phyloP scores from a whole-genome alignment of 2,329 filamentous ascomycete genomes.

The Colletotrichum sp. region DNA sequence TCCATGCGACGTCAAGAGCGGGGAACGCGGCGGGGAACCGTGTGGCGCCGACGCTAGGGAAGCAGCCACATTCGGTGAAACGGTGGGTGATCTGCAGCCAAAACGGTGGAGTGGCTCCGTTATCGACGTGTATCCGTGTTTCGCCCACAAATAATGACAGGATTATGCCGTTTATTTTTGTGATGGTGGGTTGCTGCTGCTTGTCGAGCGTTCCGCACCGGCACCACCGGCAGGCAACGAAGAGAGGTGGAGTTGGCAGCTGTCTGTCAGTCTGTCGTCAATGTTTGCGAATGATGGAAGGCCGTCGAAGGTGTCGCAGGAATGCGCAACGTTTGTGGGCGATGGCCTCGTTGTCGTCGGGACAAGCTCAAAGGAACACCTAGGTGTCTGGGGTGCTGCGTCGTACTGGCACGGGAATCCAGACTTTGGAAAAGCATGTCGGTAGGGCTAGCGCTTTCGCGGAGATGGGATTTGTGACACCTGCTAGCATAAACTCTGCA shows the following conservation, averaged over 20 bases:
- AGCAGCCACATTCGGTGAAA: constrained; percentile 8
- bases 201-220: background rate
- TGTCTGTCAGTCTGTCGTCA: background rate
- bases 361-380: background rate
- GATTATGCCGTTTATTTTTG: background rate
- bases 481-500: background rate
- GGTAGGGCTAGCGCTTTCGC: background rate
- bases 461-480: constrained; percentile 1
- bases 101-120: constrained; percentile 12
- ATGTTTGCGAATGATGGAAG: background rate
- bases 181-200: background rate
- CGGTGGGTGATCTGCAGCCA: constrained; percentile 3
- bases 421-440: background rate
- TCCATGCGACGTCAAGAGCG: constrained; percentile 10
- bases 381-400: background rate
- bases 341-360: background rate
- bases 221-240: background rate
- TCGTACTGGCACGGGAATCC: background rate
- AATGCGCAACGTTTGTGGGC: background rate
- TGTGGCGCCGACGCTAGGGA: constrained; percentile 9
- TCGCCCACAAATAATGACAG: background rate
- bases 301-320: background rate
- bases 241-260: background rate
- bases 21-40: background rate
- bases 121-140: background rate